Base-by-base conservation (phyloP, 768 basidiomycete genomes). In the Boletus subcaerulescens region DNA sequence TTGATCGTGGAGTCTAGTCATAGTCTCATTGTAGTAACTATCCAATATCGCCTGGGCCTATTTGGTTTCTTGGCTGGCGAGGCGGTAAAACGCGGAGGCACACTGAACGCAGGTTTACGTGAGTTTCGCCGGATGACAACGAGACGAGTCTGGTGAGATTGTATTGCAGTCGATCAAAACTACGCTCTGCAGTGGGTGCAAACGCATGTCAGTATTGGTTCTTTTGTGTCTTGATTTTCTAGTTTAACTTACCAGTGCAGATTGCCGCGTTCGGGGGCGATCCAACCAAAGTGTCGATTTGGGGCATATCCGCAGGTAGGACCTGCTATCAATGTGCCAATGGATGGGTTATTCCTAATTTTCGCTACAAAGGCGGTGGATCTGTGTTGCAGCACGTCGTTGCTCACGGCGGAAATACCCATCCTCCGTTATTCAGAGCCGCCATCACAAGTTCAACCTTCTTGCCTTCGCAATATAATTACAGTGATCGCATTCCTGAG, bases 331-430 rank as follows among this genome's bases (percentile, higher is more conserved):
- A 20, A 35, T 20, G 17, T 4, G 14, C 13, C 11, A 35, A 14
- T 12, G 10, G 15, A 10, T 24, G 20, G 18, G n/a, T 2, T 14
- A 13, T 29, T 36, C 17, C 17, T 35, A 6, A 26, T 4, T 15
- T 24, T 45, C 14, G 15, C 32, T 33, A 42, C 17, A 31, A 45
- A 55, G 55, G 55, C 3, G 54, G 3, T 12, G 56, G 56, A 15
- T 57, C 54, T 7, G 54, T 57, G 38, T 13, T 57, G 20, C 56
- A 57, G 18, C 56, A 57, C 7, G 20, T 57, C 15, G n/a, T 57
- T 35, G 47, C 54, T 2, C 36, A 59, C 6, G 45, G 44, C 17
- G 49, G 49, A 8, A 48, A 49, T 29, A 59, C 57, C 1, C 57
- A 53, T 9, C 50, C 49, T 20, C 45, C 57, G 9, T 18, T 48